Base-by-base conservation (phyloP, 1,284 basidiomycete genomes). In the Volvariella volvacea region DNA sequence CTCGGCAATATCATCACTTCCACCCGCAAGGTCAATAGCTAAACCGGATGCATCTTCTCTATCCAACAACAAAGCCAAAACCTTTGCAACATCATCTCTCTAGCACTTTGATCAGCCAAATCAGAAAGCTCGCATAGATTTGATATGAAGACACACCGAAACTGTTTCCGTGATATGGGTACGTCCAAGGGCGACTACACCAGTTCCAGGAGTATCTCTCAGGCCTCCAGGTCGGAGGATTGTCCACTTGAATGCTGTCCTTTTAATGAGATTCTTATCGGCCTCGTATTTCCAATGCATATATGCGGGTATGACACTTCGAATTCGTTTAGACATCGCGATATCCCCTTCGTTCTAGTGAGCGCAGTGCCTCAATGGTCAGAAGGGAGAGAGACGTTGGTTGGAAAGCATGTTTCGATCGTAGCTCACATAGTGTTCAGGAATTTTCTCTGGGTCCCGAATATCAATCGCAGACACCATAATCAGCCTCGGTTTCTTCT, bases 221-320 rank as follows among this genome's bases (percentile, higher is more conserved):
- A 89, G 65, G 0, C 64, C 63, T 2, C 80, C 80, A 2, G 87
- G 85, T 2, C 86, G 76, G 12, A 90, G 62, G 33, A 88, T 83
- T 4, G 78, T 80, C 76, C 76, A 88, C 37, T 79, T 71, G 63
- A 89, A 83, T 0, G 69, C 57, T 15, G 70, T 73, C 21, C 83
- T 72, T 37, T 64, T 56, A 19, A 71, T 70, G 4, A 89, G 73
- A 51, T 83, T 74, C 56, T 79, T 74, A 61, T 89, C 85, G 3
- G 85, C 83, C 48, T 80, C 73, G 57, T 81, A 77, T 56, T 88
- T 88, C 59, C 74, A 78, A 44, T 80, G 65, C 62, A 80, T 70
- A 54, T 83, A 84, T 43, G 57, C 50, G 17, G 58, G 57, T 32
- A 76, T 73, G 9, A 61, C 65, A 4, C 54, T 57, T 48, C 75